Conservation (phyloP, 2,329 filamentous ascomycete species). For the Ceratocystis cacaofunesta region DNA sequence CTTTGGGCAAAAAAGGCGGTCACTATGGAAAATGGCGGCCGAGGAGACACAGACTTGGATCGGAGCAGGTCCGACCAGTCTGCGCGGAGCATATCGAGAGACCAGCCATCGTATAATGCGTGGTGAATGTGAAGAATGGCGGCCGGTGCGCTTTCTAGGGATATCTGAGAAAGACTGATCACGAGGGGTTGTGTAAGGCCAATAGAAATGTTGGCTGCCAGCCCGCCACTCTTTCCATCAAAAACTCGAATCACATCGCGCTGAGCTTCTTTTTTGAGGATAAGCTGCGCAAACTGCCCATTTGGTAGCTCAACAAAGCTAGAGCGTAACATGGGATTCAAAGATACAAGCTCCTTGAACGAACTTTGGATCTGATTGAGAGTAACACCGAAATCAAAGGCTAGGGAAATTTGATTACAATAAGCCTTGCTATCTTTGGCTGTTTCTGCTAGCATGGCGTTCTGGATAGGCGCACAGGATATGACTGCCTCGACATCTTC, state of each 20-base stretch:
- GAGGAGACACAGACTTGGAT: constrained; percentile 21
- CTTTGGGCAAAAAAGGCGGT: constrained; percentile 29
- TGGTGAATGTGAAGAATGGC: constrained; percentile 56
- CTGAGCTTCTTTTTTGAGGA: constrained; percentile 33
- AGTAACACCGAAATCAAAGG: constrained; percentile 30
- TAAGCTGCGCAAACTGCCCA: constrained; percentile 41
- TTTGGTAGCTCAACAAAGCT: constrained; percentile 49
- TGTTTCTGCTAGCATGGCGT: constrained; percentile 69
- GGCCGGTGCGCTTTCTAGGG: constrained; percentile 14
- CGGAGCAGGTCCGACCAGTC: constrained; percentile 45
- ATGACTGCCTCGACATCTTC: constrained; percentile 30
- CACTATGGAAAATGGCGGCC: constrained; percentile 49
- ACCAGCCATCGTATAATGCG: constrained; percentile 87
- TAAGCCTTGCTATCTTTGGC: constrained; percentile 45
- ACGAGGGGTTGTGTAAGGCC: not conserved
- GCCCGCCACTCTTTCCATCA: not conserved
- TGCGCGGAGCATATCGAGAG: constrained; percentile 55
- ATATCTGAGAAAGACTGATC: not conserved
- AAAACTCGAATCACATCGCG: not conserved
- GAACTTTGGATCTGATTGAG: constrained; percentile 31
- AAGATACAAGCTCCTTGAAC: constrained; percentile 33
- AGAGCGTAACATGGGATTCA: constrained; percentile 56
- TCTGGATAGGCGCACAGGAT: constrained; percentile 58
- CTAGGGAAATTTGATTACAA: constrained; percentile 61
- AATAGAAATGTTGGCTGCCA: not conserved